Evolutionary conservation across 2,329 filamentous ascomycete genomes (phyloP).

Genomic region (Cladophialophora immunda): DNA sequence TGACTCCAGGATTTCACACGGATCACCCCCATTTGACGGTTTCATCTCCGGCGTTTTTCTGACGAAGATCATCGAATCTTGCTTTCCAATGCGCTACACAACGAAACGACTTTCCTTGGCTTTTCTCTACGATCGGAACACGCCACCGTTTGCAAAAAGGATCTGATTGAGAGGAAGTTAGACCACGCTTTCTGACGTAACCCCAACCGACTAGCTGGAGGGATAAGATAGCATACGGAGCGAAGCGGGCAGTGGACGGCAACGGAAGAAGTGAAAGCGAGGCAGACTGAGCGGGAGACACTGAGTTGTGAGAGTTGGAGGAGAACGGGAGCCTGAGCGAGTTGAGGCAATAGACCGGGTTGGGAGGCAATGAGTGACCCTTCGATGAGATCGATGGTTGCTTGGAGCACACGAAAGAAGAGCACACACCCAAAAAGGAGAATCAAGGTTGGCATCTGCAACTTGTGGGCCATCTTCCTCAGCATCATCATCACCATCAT

Average conservation of each 20-base stretch:
- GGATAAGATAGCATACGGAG: slow-evolving; percentile 17
- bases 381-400: slow-evolving; percentile 15
- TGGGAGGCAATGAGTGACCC: slow-evolving; percentile 23
- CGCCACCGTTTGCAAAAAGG: not conserved
- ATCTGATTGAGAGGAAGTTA: slow-evolving; percentile 21
- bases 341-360: slow-evolving; percentile 15
- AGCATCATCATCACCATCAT: slow-evolving; percentile 4
- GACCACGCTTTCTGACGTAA: slow-evolving; percentile 22
- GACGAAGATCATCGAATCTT: slow-evolving; percentile 17
- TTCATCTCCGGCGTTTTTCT: slow-evolving; percentile 21
- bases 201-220: slow-evolving; percentile 22
- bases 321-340: slow-evolving; percentile 7
- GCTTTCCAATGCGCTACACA: slow-evolving; percentile 15
- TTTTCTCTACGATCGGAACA: slow-evolving; percentile 10
- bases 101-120: slow-evolving; percentile 15
- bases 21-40: slow-evolving; percentile 10
- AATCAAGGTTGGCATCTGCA: slow-evolving; percentile 28
- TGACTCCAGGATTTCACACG: slow-evolving; percentile 21
- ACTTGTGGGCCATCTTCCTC: slow-evolving; percentile 10
- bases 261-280: slow-evolving; percentile 16
- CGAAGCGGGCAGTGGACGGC: slow-evolving; percentile 17
- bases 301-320: slow-evolving; percentile 17
- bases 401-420: slow-evolving; percentile 22
- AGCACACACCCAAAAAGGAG: slow-evolving; percentile 17
- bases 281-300: slow-evolving; percentile 6